A percentile compares a stretch with the other conserved stretches of the same genome.
Conservation (phyloP, 352 stramenopile species). For the Halophytophthora batemanensis region DNA sequence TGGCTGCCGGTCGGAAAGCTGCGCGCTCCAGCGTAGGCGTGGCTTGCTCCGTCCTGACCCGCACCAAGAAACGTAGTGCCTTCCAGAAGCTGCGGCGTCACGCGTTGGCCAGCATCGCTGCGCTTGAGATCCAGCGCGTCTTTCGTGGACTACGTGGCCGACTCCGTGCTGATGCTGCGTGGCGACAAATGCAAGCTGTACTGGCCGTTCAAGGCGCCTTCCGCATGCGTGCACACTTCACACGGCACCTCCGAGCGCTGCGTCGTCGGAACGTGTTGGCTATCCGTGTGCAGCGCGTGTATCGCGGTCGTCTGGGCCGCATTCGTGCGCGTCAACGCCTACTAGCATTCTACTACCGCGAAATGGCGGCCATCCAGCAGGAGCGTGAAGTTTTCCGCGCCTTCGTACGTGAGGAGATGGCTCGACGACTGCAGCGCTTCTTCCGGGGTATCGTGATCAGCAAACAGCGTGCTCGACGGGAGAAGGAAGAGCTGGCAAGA, state of each 20-base stretch:
- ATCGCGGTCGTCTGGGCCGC: slow-evolving; percentile 51
- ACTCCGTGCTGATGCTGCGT: slow-evolving; percentile 26
- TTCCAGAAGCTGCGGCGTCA: slow-evolving; percentile 39
- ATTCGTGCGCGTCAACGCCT: slow-evolving; percentile 34
- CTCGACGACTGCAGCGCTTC: slow-evolving; percentile 39
- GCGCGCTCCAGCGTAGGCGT: slow-evolving; percentile 29
- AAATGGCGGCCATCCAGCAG: slow-evolving; percentile 50
- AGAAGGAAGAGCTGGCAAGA: slow-evolving; percentile 24
- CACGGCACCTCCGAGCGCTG: slow-evolving; percentile 37
- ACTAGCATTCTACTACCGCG: slow-evolving; percentile 46
- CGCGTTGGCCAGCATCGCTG: slow-evolving; percentile 47
- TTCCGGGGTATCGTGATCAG: slow-evolving; percentile 31
- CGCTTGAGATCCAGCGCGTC: slow-evolving; percentile 61
- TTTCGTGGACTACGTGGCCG: slow-evolving; percentile 47
- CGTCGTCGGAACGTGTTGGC: slow-evolving; percentile 38
- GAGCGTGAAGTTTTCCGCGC: slow-evolving; percentile 49
- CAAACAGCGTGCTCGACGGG: slow-evolving; percentile 11
- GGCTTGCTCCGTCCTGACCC: slow-evolving; percentile 27
- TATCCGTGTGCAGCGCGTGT: slow-evolving; percentile 60
- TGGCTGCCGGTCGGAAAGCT: slow-evolving; percentile 29
- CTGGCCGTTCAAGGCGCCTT: slow-evolving; percentile 60
- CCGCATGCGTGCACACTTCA: slow-evolving; percentile 62
- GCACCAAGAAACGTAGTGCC: slow-evolving; percentile 30
- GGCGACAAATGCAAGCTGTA: slow-evolving; percentile 42
- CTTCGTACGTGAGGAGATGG: slow-evolving; percentile 38